A percentile compares a stretch with the other conserved stretches of the same genome.
phyloP scores from a whole-genome alignment of 2,329 filamentous ascomycete genomes.

The Penicillium sp. region DNA sequence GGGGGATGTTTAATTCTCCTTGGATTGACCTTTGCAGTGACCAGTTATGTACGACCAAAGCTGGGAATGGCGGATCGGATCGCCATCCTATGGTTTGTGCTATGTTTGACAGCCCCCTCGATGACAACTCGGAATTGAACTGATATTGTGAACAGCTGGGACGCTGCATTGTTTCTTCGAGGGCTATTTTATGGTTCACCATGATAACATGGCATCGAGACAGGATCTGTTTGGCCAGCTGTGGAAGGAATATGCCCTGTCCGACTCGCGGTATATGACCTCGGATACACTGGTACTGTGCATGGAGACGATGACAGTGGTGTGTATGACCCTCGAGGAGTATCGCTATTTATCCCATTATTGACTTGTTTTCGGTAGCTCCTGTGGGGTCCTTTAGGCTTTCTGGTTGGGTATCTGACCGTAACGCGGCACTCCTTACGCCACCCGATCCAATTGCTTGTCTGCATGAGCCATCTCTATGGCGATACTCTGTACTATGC shows the following conservation, averaged over 20 bases:
- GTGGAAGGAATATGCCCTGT: slow-evolving; percentile 88
- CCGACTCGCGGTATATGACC: slow-evolving; percentile 80
- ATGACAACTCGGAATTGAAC: neutral
- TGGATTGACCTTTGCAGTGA: slow-evolving; percentile 49
- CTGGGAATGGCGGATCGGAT: slow-evolving; percentile 52
- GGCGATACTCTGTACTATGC: slow-evolving; percentile 60
- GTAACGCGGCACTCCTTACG: slow-evolving; percentile 51
- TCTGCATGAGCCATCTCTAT: slow-evolving; percentile 59
- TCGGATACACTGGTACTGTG: slow-evolving; percentile 79
- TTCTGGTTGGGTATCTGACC: slow-evolving; percentile 52
- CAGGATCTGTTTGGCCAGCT: slow-evolving; percentile 74
- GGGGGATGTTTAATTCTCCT: slow-evolving; percentile 55
- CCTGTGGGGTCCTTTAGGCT: slow-evolving; percentile 58
- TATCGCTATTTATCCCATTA: no score
- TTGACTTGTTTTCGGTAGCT: slow-evolving; percentile 38
- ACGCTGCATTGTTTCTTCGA: slow-evolving; percentile 73
- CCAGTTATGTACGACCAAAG: slow-evolving; percentile 49
- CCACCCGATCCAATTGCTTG: slow-evolving; percentile 55
- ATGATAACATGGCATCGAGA: slow-evolving; percentile 57
- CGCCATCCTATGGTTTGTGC: slow-evolving; percentile 67
- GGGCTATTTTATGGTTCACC: slow-evolving; percentile 72
- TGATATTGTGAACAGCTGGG: slow-evolving; percentile 32
- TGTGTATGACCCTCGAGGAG: no score
- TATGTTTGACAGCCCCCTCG: slow-evolving; percentile 51
- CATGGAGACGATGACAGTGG: slow-evolving; percentile 75